A percentile compares a stretch with the other conserved stretches of the same genome.
phyloP scores from a whole-genome alignment of 192 early-diverging fungal species.

The Podila clonocystis region DNA sequence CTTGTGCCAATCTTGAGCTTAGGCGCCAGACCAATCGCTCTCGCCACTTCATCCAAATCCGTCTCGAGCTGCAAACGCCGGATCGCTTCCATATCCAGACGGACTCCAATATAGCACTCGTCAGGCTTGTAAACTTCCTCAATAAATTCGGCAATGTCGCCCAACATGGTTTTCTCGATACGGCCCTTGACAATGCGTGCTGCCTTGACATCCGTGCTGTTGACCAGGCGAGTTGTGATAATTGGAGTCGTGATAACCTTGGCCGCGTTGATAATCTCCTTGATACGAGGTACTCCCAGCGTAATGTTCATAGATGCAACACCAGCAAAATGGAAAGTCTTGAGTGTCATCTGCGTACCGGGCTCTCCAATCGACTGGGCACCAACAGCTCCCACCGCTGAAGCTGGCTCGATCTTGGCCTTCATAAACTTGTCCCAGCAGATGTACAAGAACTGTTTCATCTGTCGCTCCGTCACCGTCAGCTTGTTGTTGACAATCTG shows the following conservation, averaged over 20 bases:
- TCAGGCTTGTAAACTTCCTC: slow-evolving; percentile 86
- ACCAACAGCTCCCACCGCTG: slow-evolving; percentile 96
- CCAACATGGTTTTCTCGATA: slow-evolving; percentile 90
- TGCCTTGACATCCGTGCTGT: slow-evolving; percentile 71
- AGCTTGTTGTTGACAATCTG: slow-evolving; percentile 71
- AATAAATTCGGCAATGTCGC: slow-evolving; percentile 94
- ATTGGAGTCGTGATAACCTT: slow-evolving; percentile 96
- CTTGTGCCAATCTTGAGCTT: slow-evolving; percentile 88
- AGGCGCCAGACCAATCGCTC: slow-evolving; percentile 79
- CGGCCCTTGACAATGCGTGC: slow-evolving; percentile 98
- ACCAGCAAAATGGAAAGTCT: slow-evolving; percentile 99
- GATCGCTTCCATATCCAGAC: slow-evolving; percentile 88
- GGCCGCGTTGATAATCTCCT: slow-evolving; percentile 99
- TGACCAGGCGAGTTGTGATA: slow-evolving; percentile 80
- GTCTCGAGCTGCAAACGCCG: slow-evolving; percentile 91
- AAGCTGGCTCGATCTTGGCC: slow-evolving; percentile 94
- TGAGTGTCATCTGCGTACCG: slow-evolving; percentile 99
- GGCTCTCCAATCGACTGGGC: slow-evolving; percentile 99
- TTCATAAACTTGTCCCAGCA: slow-evolving; percentile 87
- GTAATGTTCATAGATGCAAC: slow-evolving; percentile 99
- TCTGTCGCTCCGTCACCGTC: slow-evolving; percentile 77
- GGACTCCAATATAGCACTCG: slow-evolving; percentile 82
- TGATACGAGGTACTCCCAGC: slow-evolving; percentile 99
- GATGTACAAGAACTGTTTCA: slow-evolving; percentile 78
- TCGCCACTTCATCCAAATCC: slow-evolving; percentile 75